Evolutionary conservation across 257 asterid species (phyloP).

Genomic region (Plectranthus barbatus): DNA sequence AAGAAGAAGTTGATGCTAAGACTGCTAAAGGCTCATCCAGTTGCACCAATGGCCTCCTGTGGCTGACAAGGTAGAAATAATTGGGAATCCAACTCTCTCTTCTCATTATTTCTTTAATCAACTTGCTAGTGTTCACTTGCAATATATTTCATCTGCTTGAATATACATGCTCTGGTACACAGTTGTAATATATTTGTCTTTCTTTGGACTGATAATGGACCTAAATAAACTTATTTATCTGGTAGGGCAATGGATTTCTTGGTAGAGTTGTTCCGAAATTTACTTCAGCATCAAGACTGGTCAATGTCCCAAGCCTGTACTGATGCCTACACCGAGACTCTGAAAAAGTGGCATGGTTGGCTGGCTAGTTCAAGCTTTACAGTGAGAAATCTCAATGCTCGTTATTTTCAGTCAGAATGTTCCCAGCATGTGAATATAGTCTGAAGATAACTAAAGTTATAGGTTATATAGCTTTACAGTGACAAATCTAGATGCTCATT

Average conservation of each 20-base stretch:
- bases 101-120: not conserved
- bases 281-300: slow-evolving; percentile 78
- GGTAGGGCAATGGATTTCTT: slow-evolving; percentile 95
- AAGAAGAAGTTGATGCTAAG: slow-evolving; percentile 83
- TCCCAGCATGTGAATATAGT: not conserved
- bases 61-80: slow-evolving; percentile 82
- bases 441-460: not conserved
- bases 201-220: not conserved
- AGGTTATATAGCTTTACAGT: not conserved
- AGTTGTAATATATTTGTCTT: slow-evolving; percentile 4
- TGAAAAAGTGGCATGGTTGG: slow-evolving; percentile 96
- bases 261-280: slow-evolving; percentile 72
- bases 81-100: not conserved
- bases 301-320: slow-evolving; percentile 84
- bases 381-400: slow-evolving; percentile 32
- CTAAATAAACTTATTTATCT: slow-evolving; percentile 7
- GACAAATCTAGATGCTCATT: not conserved
- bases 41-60: slow-evolving; percentile 93
- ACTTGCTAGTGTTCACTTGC: slow-evolving; percentile 3
- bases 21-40: slow-evolving; percentile 92
- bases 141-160: not conserved
- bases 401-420: slow-evolving; percentile 1
- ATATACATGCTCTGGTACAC: not conserved
- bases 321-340: slow-evolving; percentile 75
- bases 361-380: slow-evolving; percentile 90